phyloP scores from a whole-genome alignment of 768 basidiomycete species.

The Dioszegia hungarica region DNA sequence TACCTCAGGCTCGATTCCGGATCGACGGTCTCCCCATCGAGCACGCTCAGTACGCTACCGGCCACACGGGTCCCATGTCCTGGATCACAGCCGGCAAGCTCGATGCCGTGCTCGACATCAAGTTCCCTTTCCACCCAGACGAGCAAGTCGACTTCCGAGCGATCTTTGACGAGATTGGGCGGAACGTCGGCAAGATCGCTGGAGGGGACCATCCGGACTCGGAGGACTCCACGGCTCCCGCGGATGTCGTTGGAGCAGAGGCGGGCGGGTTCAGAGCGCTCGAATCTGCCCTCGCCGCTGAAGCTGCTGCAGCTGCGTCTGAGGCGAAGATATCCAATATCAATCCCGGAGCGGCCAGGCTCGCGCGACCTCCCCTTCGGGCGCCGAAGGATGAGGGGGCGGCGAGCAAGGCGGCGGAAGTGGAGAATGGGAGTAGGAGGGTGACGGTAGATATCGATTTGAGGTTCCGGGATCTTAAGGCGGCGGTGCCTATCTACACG shows the following conservation, averaged over 20 bases:
- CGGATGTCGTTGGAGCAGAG: background rate
- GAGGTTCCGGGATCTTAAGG: constrained; percentile 90
- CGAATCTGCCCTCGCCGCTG: constrained; percentile 17
- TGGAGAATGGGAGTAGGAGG: constrained; percentile 30
- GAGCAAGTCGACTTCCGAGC: constrained; percentile 66
- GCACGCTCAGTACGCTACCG: constrained; percentile 79
- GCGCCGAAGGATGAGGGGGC: constrained; percentile 53
- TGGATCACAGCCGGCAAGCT: constrained; percentile 98
- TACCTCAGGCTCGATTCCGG: constrained; percentile 74
- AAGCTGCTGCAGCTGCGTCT: constrained; percentile 16
- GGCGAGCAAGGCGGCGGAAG: background rate
- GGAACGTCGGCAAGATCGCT: constrained; percentile 62
- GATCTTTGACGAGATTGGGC: constrained; percentile 82
- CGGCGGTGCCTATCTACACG: constrained; percentile 87
- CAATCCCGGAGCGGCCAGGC: constrained; percentile 79
- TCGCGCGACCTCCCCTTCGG: constrained; percentile 78
- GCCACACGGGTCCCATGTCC: constrained; percentile 77
- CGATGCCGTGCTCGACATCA: constrained; percentile 94
- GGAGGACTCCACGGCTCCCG: background rate
- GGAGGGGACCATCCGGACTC: constrained; percentile 35
- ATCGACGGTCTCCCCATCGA: constrained; percentile 97
- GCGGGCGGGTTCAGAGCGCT: constrained; percentile 4
- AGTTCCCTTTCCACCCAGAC: constrained; percentile 81
- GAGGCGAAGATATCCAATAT: constrained; percentile 50
- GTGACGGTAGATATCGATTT: constrained; percentile 80